phyloP scores from a whole-genome alignment of 1,284 basidiomycete genomes.

The Tilletia indica region DNA sequence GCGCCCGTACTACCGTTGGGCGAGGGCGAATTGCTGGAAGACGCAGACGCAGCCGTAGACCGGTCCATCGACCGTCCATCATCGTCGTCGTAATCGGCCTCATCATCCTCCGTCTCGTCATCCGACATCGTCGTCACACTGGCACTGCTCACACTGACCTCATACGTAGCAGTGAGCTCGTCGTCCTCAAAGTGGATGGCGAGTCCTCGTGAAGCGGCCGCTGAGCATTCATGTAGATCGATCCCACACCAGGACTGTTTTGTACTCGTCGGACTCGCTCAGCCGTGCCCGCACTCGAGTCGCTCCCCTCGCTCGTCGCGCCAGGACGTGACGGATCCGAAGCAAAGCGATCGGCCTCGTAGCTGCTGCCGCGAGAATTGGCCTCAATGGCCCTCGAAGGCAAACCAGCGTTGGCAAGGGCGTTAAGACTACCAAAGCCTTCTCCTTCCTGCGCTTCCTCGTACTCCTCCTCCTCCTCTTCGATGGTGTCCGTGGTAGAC shows the following conservation, averaged over 20 bases:
- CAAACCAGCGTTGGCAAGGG: neutral
- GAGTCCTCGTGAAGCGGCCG: neutral
- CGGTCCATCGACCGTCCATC: constrained; percentile 10
- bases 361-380: constrained; percentile 12
- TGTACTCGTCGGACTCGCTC: neutral
- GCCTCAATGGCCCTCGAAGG: neutral
- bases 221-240: neutral
- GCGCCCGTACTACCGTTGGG: neutral
- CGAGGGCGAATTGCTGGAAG: constrained; percentile 7
- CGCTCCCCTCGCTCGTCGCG: neutral
- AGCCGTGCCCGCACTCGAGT: constrained; percentile 17
- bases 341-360: neutral
- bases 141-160: neutral
- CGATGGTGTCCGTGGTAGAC: neutral
- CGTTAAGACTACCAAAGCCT: neutral
- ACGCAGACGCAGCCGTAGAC: neutral
- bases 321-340: neutral
- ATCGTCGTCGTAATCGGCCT: neutral
- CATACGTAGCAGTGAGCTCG: neutral
- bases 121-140: neutral
- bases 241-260: neutral
- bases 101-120: neutral
- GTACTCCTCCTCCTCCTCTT: constrained; percentile 9
- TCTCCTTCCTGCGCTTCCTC: neutral
- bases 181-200: constrained; percentile 5